Evolutionary conservation across 129 eudicot genomes (phyloP).

Genomic region (Centella asiatica): DNA sequence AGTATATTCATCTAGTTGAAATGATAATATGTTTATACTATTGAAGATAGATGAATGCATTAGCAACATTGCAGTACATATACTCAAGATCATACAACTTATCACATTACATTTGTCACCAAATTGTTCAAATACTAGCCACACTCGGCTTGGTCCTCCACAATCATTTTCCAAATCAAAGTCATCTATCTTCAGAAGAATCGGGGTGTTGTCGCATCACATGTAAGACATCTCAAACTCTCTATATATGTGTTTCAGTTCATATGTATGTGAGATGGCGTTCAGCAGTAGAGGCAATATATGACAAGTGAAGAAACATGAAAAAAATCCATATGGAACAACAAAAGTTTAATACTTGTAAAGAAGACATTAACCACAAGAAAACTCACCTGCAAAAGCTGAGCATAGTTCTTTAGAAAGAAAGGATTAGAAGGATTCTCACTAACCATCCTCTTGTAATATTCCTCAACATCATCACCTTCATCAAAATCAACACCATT

Average conservation of each 20-base stretch:
- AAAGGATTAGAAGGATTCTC: constrained; percentile 58
- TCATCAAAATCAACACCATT: constrained; percentile 23
- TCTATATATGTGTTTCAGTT: neutral
- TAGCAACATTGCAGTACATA: neutral
- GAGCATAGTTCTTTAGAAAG: constrained; percentile 60
- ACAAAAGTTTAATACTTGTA: neutral
- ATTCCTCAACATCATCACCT: constrained; percentile 24
- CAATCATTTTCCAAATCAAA: neutral
- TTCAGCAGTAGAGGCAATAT: too few relatives aligned
- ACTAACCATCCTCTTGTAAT: constrained; percentile 34
- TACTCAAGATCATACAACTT: neutral
- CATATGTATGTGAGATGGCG: neutral
- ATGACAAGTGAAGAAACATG: too few relatives aligned
- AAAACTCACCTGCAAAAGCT: constrained; percentile 51
- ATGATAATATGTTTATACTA: neutral
- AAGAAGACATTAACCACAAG: neutral
- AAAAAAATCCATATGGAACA: neutral
- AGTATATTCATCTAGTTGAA: neutral
- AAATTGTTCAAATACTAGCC: neutral
- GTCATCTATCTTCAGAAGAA: neutral
- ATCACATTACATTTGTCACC: neutral
- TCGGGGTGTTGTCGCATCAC: too few relatives aligned
- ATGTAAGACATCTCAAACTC: too few relatives aligned
- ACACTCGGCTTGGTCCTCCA: too few relatives aligned
- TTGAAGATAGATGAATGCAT: neutral